These are phyloP conservation scores for Fusarium luffae DNA, from an alignment of 2,329 filamentous ascomycete species.

Conservation along the genomic window DNA sequence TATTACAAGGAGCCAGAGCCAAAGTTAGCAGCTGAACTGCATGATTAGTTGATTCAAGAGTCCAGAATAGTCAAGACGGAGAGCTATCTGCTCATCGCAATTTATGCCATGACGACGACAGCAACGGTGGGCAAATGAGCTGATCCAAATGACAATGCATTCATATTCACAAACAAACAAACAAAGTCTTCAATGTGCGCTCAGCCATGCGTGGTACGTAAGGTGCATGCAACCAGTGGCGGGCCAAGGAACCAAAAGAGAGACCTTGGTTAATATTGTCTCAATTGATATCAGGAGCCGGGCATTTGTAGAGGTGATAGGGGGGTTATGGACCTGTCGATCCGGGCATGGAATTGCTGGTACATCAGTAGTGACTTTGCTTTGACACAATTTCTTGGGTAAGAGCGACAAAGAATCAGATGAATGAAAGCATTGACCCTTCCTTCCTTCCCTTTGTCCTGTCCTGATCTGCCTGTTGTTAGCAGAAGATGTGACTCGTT, in stretches of 20 bases:
- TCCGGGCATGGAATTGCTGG: conserved; percentile 28
- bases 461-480: background rate
- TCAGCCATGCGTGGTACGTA: conserved; percentile 17
- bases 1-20: background rate
- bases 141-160: conserved; percentile 21
- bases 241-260: conserved; percentile 28
- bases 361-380: background rate
- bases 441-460: background rate
- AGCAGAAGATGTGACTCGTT: conserved; percentile 25
- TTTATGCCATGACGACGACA: conserved; percentile 39
- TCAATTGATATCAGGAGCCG: background rate
- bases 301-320: conserved; percentile 1
- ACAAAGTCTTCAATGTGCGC: background rate
- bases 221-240: conserved; percentile 23
- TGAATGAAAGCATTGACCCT: conserved; percentile 4
- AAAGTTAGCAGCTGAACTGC: background rate
- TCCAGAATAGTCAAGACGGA: conserved; percentile 16
- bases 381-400: background rate
- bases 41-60: conserved; percentile 11
- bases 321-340: conserved; percentile 15
- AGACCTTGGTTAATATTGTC: background rate
- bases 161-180: background rate
- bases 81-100: conserved; percentile 32
- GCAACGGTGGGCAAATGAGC: conserved; percentile 14
- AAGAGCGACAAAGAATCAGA: background rate